Evolutionary conservation across 179 eudicot genomes (phyloP).

Genomic region (Carnegiea gigantea): DNA sequence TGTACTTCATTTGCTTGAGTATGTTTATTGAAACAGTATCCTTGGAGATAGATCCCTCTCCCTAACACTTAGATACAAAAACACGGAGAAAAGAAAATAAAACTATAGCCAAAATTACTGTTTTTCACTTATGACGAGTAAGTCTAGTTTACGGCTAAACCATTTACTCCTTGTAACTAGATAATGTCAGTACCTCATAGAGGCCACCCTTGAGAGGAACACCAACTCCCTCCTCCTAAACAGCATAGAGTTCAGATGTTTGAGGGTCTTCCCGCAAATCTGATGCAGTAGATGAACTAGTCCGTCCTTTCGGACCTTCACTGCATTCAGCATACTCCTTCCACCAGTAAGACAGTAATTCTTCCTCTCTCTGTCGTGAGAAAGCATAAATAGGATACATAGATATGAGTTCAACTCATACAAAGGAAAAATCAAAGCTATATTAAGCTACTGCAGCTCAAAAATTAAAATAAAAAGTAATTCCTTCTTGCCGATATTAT

Average conservation of each 20-base stretch:
- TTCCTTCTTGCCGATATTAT: background rate
- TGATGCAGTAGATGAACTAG: conserved; percentile 33
- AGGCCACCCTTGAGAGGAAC: conserved; percentile 99
- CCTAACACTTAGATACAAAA: background rate
- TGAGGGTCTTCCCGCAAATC: conserved; percentile 28
- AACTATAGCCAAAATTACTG: background rate
- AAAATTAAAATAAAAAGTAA: background rate
- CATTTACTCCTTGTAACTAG: background rate
- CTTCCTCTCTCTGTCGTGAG: conserved; percentile 73
- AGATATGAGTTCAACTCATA: background rate
- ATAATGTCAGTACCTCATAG: conserved; percentile 64
- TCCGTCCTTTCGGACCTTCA: conserved; percentile 74
- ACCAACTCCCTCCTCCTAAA: conserved; percentile 95
- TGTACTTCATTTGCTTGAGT: background rate
- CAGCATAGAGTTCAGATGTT: conserved; percentile 35
- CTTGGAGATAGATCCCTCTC: background rate
- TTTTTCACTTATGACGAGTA: background rate
- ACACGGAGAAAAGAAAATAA: background rate
- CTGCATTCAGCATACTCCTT: conserved; percentile 98
- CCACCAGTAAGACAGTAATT: conserved; percentile 94
- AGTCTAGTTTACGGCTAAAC: background rate
- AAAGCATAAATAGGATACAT: conserved; percentile 13
- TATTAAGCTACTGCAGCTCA: background rate
- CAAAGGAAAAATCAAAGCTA: background rate
- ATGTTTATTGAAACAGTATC: background rate